Percentiles rank a stretch among this genome's conserved stretches.
Evolutionary conservation across 805 yeast genomes (phyloP).

Genomic region (Wickerhamiella bombiphila): DNA sequence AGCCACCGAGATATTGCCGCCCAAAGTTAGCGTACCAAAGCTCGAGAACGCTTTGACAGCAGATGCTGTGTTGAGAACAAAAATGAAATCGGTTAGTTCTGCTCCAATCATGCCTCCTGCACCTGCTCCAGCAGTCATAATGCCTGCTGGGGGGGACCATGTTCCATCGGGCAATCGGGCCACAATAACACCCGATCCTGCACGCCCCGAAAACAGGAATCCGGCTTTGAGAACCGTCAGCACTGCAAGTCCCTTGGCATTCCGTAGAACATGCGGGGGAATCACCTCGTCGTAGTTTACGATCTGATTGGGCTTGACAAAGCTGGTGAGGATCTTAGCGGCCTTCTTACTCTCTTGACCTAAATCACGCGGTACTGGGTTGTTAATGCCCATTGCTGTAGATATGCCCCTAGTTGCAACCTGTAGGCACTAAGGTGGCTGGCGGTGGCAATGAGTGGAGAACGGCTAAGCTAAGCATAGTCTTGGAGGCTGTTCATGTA

Average conservation of each 20-base stretch:
- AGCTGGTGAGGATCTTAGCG: constrained; percentile 77
- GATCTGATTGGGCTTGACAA: constrained; percentile 87
- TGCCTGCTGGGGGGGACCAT: constrained; percentile 97
- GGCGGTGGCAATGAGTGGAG: too few relatives aligned
- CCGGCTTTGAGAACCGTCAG: constrained; percentile 96
- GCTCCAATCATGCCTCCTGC: constrained; percentile 98
- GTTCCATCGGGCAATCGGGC: constrained; percentile 88
- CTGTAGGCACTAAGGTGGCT: too few relatives aligned
- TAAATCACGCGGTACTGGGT: constrained; percentile 86
- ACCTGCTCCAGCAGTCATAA: constrained; percentile 94
- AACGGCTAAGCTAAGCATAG: too few relatives aligned
- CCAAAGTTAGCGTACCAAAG: constrained; percentile 83
- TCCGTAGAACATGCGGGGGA: constrained; percentile 73
- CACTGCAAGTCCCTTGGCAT: constrained; percentile 85
- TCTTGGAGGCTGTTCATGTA: too few relatives aligned
- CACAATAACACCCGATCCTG: constrained; percentile 92
- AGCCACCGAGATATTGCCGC: constrained; percentile 89
- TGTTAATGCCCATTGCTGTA: constrained; percentile 60
- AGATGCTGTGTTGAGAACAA: constrained; percentile 68
- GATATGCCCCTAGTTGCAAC: too few relatives aligned
- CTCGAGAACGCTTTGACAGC: constrained; percentile 93
- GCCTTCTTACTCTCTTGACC: constrained; percentile 86
- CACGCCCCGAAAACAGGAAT: constrained; percentile 87
- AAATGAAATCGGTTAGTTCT: constrained; percentile 90
- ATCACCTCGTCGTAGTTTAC: constrained; percentile 76